Evolutionary conservation across 306 rosid species (phyloP).

Genomic region (Dryas octopetala): DNA sequence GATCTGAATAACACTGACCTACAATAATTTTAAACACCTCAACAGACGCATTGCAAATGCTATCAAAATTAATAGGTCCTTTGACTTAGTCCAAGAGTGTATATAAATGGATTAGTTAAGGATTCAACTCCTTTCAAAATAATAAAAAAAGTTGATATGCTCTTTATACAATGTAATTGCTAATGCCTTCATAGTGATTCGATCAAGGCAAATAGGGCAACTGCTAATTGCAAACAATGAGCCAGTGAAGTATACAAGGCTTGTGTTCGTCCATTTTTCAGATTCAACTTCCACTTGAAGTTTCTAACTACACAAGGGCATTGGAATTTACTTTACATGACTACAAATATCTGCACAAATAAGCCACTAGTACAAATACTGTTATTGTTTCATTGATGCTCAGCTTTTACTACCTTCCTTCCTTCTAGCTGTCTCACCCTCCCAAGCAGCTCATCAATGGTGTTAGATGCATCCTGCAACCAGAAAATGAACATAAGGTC

Average conservation of each 20-base stretch:
- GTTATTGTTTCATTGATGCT: background rate
- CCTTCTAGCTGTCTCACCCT: slow-evolving; percentile 29
- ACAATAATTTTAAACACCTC: too few species aligned
- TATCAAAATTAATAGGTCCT: too few species aligned
- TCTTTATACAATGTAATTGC: too few species aligned
- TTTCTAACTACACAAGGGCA: slow-evolving; percentile 1
- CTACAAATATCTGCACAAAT: slow-evolving; percentile 1
- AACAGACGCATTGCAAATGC: too few species aligned
- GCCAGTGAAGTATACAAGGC: too few species aligned
- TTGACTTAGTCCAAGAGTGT: too few species aligned
- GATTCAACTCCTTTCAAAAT: too few species aligned
- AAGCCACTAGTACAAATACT: background rate
- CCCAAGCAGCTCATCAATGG: slow-evolving; percentile 23
- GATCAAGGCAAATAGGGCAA: too few species aligned
- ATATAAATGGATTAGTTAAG: too few species aligned
- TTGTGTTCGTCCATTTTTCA: background rate
- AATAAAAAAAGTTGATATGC: too few species aligned
- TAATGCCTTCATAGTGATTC: too few species aligned
- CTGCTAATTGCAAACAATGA: background rate
- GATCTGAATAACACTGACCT: too few species aligned
- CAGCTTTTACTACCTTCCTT: background rate
- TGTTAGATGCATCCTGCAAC: slow-evolving; percentile 28
- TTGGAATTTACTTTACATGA: background rate
- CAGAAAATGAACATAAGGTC: background rate
- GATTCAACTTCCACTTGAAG: background rate